These are phyloP conservation scores for Petunia hybrid DNA, from an alignment of 305 asterid species.

Conservation along the genomic window DNA sequence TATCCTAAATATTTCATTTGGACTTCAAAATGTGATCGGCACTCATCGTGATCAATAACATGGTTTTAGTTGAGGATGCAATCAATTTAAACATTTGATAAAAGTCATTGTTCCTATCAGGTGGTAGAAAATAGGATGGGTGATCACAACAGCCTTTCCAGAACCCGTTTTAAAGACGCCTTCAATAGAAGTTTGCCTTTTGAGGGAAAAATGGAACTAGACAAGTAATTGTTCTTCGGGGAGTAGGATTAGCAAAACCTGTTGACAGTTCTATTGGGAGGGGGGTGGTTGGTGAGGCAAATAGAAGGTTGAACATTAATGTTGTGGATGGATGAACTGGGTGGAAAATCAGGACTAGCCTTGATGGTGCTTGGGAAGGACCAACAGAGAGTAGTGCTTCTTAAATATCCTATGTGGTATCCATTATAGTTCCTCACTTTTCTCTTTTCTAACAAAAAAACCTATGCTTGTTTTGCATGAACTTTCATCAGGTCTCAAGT, in stretches of 20 bases:
- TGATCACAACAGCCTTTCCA: neutral
- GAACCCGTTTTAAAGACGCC: neutral
- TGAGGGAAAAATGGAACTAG: neutral
- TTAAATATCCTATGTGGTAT: neutral
- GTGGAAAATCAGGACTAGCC: neutral
- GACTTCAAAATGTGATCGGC: too few relatives aligned
- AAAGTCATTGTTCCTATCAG: too few relatives aligned
- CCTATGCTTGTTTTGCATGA: neutral
- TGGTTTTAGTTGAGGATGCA: too few relatives aligned
- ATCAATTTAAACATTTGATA: too few relatives aligned
- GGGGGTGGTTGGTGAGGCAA: too few relatives aligned
- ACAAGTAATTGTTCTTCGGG: neutral
- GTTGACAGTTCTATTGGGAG: too few relatives aligned
- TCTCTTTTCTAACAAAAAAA: neutral
- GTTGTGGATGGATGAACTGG: neutral
- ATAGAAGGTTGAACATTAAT: neutral
- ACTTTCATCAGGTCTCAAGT: constrained; percentile 58
- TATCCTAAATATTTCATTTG: too few relatives aligned
- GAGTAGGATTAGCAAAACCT: too few relatives aligned
- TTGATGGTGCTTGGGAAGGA: neutral
- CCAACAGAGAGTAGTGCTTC: neutral
- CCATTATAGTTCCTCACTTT: neutral
- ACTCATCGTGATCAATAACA: too few relatives aligned
- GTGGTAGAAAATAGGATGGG: too few relatives aligned
- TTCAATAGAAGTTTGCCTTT: neutral